Percentiles rank a stretch among this genome's conserved stretches.
Evolutionary conservation across 257 asterid species (phyloP).

Genomic region (Cordia subcordata): DNA sequence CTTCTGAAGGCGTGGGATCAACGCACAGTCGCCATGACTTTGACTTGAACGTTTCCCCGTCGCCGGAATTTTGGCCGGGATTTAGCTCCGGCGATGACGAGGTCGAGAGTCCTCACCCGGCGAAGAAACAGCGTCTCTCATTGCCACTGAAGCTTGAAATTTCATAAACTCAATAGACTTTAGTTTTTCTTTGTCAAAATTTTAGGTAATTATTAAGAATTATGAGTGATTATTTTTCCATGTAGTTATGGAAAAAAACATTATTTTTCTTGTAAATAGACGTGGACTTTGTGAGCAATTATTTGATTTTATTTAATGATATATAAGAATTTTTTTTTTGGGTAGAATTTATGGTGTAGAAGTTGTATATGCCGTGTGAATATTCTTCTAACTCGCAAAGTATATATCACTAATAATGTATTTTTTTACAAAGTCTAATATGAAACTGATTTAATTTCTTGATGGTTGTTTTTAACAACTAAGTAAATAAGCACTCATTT

Average conservation of each 20-base stretch:
- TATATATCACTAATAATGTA: too few species aligned
- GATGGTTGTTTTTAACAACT: too few species aligned
- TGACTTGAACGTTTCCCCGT: slow-evolving; percentile 63
- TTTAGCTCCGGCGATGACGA: slow-evolving; percentile 41
- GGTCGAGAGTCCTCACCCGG: slow-evolving; percentile 69
- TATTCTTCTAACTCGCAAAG: too few species aligned
- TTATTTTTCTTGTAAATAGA: slow-evolving; percentile 9
- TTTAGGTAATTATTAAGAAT: background rate
- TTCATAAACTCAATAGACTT: background rate
- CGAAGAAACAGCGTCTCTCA: slow-evolving; percentile 40
- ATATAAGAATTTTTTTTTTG: too few species aligned
- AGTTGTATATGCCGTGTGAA: too few species aligned
- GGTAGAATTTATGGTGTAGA: too few species aligned
- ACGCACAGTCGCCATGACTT: slow-evolving; percentile 39
- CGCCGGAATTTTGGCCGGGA: slow-evolving; percentile 34
- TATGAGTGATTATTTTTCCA: background rate
- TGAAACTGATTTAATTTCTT: too few species aligned
- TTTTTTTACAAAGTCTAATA: too few species aligned
- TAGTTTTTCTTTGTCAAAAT: too few species aligned
- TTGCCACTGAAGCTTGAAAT: slow-evolving; percentile 27
- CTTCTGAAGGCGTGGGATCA: slow-evolving; percentile 55
- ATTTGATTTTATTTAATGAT: too few species aligned
- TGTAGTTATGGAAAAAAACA: background rate
- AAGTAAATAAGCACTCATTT: too few species aligned
- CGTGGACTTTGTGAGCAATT: background rate